Percentiles rank a stretch among this genome's conserved stretches.
Conservation (phyloP, 768 basidiomycete genomes). For the Tylopilus intermedius region DNA sequence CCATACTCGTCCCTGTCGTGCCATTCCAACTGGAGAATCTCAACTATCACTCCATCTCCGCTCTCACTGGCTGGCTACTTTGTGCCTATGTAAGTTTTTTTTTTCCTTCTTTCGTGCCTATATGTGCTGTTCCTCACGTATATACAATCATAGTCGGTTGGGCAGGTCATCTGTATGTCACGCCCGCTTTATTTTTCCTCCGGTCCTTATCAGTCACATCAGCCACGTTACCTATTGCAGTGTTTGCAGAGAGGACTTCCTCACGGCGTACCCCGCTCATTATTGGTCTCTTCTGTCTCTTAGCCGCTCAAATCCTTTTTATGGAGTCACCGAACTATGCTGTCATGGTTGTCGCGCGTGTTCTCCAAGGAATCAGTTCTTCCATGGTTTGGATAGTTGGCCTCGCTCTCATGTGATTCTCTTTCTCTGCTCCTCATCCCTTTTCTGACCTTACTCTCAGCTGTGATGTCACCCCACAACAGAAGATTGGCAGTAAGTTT, state of each 20-base stretch:
- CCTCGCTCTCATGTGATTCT: constrained; percentile 25
- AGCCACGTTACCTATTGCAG: no score
- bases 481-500: no score
- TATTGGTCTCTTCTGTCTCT: constrained; percentile 44
- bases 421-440: no score
- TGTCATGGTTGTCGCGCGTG: constrained; percentile 54
- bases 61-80: constrained; percentile 55
- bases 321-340: constrained; percentile 56
- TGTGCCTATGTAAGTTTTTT: constrained; percentile 47
- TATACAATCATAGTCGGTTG: constrained; percentile 41
- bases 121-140: constrained; percentile 2
- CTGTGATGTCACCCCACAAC: no score
- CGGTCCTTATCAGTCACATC: no score
- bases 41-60: constrained; percentile 42
- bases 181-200: no score
- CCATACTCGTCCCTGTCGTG: constrained; percentile 57
- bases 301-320: constrained; percentile 50
- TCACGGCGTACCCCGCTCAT: no score
- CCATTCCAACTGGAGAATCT: constrained; percentile 57
- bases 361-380: constrained; percentile 55
- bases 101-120: neutral
- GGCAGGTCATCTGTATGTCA: constrained; percentile 18
- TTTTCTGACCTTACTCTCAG: no score
- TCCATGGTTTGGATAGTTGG: constrained; percentile 62
- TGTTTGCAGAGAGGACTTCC: no score